Base-by-base conservation (phyloP, 176 grass and related monocot genomes). In the Oryza coarctata region DNA sequence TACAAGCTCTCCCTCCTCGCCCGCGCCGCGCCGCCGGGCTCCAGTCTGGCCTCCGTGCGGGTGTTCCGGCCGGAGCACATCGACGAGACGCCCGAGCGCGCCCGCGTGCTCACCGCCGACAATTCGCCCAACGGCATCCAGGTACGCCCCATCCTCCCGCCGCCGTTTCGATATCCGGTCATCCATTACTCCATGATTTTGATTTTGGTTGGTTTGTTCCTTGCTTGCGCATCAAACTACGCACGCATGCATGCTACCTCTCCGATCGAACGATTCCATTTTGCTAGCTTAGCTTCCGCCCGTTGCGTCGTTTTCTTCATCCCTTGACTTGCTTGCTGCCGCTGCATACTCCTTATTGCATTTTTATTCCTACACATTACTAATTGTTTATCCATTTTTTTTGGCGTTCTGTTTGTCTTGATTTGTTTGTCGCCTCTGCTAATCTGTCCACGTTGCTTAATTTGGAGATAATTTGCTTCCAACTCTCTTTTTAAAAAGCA, bases 121-220 rank as follows among this genome's bases (percentile, higher is more conserved):
- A 77, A 80, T 78, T 98, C 95, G 12, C 95, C 95, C 25, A 98
- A 94, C 81, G 95, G 95, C 75, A 94, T 98, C 83, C 95, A 98
- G 95, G 95, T 94, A 5, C 28, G 76, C 5, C 0, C 52, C 15
- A 35, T 43, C 5, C 26, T 36, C 6, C 55, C 22, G 55, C 55
- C 55, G 55, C 9, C n/a, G 55, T 60, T 25, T 60, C 22, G 25
- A 60, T 60, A 22, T 60, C 55, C 9, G 22, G 25, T 60, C 55
- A 60, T 10, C 55, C 8, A 23, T 18, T 0, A 55, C 18, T 25
- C 20, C 49, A 55, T 60, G 22, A 7, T 9, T 23, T 9, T 23
- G 6, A 7, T 0, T 9, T 58, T 23, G 18, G 1, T 58, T 23
- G 20, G 22, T 60, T 60, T 60, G 55, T 60, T 60, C 55, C 55